Evolutionary conservation across 2,329 filamentous ascomycete species (phyloP), one percentile per base, ranked within the genome.

Genomic region (Colletotrichum musicola): DNA sequence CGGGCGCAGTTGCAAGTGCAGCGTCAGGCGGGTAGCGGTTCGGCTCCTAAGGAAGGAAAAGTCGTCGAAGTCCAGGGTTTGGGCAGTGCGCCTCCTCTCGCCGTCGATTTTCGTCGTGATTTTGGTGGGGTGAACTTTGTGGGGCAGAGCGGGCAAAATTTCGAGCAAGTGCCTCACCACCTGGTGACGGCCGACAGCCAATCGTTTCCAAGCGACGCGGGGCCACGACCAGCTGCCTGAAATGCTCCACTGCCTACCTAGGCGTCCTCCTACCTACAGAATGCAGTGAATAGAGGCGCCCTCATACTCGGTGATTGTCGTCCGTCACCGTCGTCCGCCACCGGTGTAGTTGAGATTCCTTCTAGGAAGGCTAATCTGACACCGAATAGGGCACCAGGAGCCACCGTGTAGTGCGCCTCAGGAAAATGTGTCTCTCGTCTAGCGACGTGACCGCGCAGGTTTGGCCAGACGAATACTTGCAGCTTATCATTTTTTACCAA

Each of bases 121-220:
- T 71, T 70, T 72, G 70, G 70, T 72, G 70, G 70, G 70, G 68
- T 71, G 70, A 72, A 63, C 50, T 71, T 68, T 72, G 70, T 72
- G 70, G 70, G 70, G 68, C 68, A 58, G 38, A 69, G 64, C 68
- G 70, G 70, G 70, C 70, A 71, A 71, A 71, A 70, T 64, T 69
- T 69, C 66, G 38, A 51, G 38, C 51, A 25, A 44, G 44, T 49
- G 64, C 13, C 35, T 69, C 49, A 44, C 20, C 66, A 61, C 14
- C 65, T 70, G 68, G 50, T 27, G 10, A 4, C 64, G 30, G 47
- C 46, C 53, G 68, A 7, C 22, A 27, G 10, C 42, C 47, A 54
- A 47, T 70, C 63, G 68, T 67, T 69, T 63, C 50, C 44, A 42
- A 49, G 63, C 58, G 50, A n/a, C 56, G 57, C 53, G 57, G 63